A percentile compares a stretch with the other conserved stretches of the same genome.
Conservation (phyloP, 768 basidiomycete genomes). For the Tricholoma matsutake region DNA sequence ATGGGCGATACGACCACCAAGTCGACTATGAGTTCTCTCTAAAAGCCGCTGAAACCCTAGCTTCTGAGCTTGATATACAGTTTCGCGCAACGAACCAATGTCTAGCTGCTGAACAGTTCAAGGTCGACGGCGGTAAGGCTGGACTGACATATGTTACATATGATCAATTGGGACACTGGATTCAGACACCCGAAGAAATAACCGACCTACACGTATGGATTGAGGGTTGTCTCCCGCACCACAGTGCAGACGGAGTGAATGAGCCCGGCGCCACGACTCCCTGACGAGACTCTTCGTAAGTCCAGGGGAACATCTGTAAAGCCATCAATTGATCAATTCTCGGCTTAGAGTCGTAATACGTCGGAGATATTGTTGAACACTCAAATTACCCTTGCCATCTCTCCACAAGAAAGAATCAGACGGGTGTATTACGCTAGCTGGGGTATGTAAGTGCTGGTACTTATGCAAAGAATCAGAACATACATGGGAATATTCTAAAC, state of each 20-base stretch:
- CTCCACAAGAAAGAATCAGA: too few species aligned
- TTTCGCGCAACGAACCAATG: slow-evolving; percentile 16
- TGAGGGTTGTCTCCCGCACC: neutral
- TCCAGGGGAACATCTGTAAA: neutral
- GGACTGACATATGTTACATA: slow-evolving; percentile 27
- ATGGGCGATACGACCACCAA: slow-evolving; percentile 61
- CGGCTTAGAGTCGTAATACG: neutral
- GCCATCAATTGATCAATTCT: too few species aligned
- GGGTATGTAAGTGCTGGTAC: neutral
- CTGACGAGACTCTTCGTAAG: neutral
- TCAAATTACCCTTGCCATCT: too few species aligned
- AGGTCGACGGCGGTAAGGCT: slow-evolving; percentile 10
- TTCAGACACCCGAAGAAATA: slow-evolving; percentile 19
- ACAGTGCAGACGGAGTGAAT: neutral
- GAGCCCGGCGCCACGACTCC: neutral
- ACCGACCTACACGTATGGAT: slow-evolving; percentile 28
- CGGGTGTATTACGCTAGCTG: too few species aligned
- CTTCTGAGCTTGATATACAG: slow-evolving; percentile 42
- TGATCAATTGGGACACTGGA: slow-evolving; percentile 25
- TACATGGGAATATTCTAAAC: too few species aligned
- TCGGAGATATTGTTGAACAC: neutral
- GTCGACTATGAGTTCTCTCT: slow-evolving; percentile 50
- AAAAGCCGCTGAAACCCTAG: slow-evolving; percentile 45
- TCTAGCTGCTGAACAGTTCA: slow-evolving; percentile 12
- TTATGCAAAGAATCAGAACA: too few species aligned